Evolutionary conservation across 2,329 filamentous ascomycete genomes (phyloP), one percentile per base, ranked within the genome.

Genomic region (Cordyceps tenuipes): DNA sequence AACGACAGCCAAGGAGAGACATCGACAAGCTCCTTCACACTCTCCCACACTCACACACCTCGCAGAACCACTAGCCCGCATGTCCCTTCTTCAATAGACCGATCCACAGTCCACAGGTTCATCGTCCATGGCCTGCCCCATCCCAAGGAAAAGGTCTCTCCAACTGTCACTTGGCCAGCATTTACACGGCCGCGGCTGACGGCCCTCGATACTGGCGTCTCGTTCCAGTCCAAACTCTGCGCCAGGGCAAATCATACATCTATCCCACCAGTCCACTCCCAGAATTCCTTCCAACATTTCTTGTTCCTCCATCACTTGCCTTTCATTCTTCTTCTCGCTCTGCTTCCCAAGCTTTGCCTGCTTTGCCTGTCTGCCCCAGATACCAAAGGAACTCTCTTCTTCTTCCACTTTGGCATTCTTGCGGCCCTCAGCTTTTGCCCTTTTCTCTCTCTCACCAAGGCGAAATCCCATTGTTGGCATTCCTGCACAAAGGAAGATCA

Each of bases 241-340:
- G 70, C 66, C 67, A 66, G 70, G 70, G 67, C 67, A 64, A 66
- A 69, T 68, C 68, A 69, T 75, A 75, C 72, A 73, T 73, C 66
- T 74, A 75, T 73, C 70, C 71, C 70, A 70, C 71, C 71, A 74
- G 74, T 75, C 73, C 73, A 73, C 73, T 68, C 69, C 68, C 70
- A 69, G 70, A 75, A 76, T 75, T 75, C 73, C 74, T 75, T 64
- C 66, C 72, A 74, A 66, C 74, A 75, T 76, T 73, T 74, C 72
- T 75, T 69, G 69, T 71, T 56, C 68, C 68, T 71, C 66, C 68
- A 67, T 67, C 69, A 67, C 68, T 68, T 68, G 66, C 69, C 68
- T 66, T 68, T 70, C 50, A 53, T 57, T 49, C 59, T 50, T 55
- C 57, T 62, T 62, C 67, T 61, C 41, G n/a, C 55, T 46, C n/a